A percentile compares a stretch with the other conserved stretches of the same genome.
These are phyloP conservation scores for Aspergillus aculeatus DNA, from an alignment of 2,329 filamentous ascomycete species.

Conservation along the genomic window DNA sequence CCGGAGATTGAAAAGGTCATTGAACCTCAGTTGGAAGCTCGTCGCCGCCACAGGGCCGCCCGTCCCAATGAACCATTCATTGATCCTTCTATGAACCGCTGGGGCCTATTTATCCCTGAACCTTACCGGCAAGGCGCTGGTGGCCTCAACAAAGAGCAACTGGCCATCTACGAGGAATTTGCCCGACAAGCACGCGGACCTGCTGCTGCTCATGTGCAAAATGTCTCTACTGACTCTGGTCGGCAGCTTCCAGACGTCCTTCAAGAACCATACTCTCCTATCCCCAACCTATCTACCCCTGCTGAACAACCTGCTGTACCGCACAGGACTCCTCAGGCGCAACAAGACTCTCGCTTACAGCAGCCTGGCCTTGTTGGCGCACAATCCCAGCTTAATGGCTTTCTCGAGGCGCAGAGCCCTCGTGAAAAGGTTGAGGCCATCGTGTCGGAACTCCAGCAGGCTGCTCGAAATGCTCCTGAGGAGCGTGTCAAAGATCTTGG, in stretches of 20 bases:
- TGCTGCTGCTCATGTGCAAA: conserved; percentile 54
- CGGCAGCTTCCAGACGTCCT: conserved; percentile 63
- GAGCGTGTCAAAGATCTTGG: conserved; percentile 59
- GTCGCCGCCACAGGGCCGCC: conserved; percentile 71
- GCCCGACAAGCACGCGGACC: conserved; percentile 75
- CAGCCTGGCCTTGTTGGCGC: conserved; percentile 37
- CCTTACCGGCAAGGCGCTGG: conserved; percentile 83
- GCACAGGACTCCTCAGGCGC: conserved; percentile 55
- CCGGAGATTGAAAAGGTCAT: conserved; percentile 95
- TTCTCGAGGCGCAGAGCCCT: conserved; percentile 54
- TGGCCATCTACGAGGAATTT: conserved; percentile 97
- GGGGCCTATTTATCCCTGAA: conserved; percentile 90
- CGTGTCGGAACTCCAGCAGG: conserved; percentile 57
- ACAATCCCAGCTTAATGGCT: conserved; percentile 60
- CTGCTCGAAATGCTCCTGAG: conserved; percentile 56
- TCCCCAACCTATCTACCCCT: conserved; percentile 62
- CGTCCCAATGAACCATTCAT: conserved; percentile 82
- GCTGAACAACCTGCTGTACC: conserved; percentile 62
- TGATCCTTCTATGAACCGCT: conserved; percentile 77
- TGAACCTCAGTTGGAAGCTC: conserved; percentile 72
- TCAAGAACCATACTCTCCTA: conserved; percentile 59
- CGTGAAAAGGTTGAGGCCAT: conserved; percentile 55
- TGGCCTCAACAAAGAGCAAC: conserved; percentile 85
- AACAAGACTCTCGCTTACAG: conserved; percentile 45
- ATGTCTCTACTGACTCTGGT: conserved; percentile 56